Evolutionary conservation across 257 asterid genomes (phyloP), one percentile per base, ranked within the genome.

Genomic region (Solanum appendiculatum): DNA sequence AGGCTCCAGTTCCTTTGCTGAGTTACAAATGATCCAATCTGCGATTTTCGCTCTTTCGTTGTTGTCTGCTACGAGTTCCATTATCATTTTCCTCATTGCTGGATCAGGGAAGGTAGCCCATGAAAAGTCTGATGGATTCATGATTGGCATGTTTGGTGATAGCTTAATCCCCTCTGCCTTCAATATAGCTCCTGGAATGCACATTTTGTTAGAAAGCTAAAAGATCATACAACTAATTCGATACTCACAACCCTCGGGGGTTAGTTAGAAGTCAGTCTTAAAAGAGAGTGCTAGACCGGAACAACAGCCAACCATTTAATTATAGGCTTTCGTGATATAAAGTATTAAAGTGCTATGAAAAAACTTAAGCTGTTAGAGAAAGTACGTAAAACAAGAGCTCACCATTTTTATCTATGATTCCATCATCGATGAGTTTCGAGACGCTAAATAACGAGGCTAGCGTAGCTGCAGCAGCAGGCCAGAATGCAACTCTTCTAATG

Each of bases 21-120:
- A 86, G 90, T 94, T 93, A 92, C 97, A 93, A 23, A 94, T 48
- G 39, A 88, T 27, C 93, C 87, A 44, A 8, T 92, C 93, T 33
- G 91, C 87, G 27, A 56, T 27, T 48, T 88, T 82, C 20, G 85
- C 88, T 2, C 89, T 54, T 74, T 74, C 29, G 9, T 74, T 81
- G n/a, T 82, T 88, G 5, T 58, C n/a, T 7, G 8, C 0, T 33
- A 90, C 85, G 6, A 46, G 23, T 0, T 89, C 85, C 15, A 93
- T 92, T 20, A 90, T 33, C 7, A 84, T 63, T 72, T 88, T 91
- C 20, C 83, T 91, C 14, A 90, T 82, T 31, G 82, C 14, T 9
- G 8, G 25, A 37, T 93, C 93, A 37, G 93, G 92, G 5, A 92
- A 12, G 13, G 88, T 13, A 27, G 82, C 23, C 97, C 97, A 93